Base-by-base conservation (phyloP, 2,329 filamentous ascomycete genomes). In the Fusarium pseudograminearum region DNA sequence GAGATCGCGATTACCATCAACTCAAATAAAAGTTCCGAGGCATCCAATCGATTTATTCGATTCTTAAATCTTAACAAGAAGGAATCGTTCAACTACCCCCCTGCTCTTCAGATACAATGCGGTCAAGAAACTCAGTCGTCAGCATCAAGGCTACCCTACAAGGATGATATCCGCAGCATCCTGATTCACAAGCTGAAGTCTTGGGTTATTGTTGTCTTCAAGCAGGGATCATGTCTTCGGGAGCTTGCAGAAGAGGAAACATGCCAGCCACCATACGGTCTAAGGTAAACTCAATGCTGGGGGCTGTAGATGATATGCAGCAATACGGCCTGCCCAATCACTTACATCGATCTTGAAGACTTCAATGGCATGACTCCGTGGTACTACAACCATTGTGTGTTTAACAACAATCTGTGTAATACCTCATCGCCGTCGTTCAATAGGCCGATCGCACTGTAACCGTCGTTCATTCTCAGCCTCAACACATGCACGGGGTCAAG, bases 221-320 rank as follows among this genome's bases (percentile, higher is more conserved):
- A 31, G 34, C 67, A 68, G 36, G 62, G 67, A 53, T 68, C 24
- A 57, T 30, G 31, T 46, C 67, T 68, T 57, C 34, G 56, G 38
- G 34, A 55, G 14, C 28, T 41, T 51, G 33, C 7, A 33, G 22
- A 44, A 20, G 26, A 26, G 41, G 20, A 45, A 57, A 52, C 61
- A 67, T 44, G 24, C 66, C 62, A 44, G 31, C 66, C 67, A 44
- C 54, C 24, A 16, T 52, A 50, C 24, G 63, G 58, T 48, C 67
- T 54, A 52, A 68, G 63, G 50, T 31, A 51, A 51, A 50, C 46
- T 51, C 15, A 61, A 52, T 18, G 36, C 33, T 53, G 47, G 20
- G 50, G 28, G 51, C 33, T 8, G 18, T n/a, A 28, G 4, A 40
- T 47, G 34, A 55, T 59, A 42, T 65, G 52, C 61, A 58, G 22